phyloP scores from a whole-genome alignment of 495 filamentous ascomycete genomes.

The Xanthoparmelia taractica region DNA sequence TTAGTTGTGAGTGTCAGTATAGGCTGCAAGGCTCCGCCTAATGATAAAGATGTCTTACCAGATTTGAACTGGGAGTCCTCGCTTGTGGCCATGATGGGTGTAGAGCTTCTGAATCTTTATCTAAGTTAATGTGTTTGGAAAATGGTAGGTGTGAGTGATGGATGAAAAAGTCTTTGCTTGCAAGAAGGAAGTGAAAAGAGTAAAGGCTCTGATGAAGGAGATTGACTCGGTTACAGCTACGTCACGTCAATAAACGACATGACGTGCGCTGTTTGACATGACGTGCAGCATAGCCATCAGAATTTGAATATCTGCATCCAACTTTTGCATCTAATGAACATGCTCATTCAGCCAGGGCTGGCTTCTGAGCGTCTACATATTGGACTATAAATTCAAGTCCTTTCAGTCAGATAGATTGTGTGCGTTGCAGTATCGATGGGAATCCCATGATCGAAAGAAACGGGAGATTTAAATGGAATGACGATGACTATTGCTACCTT shows the following conservation, averaged over 20 bases:
- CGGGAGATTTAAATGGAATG: too few species aligned
- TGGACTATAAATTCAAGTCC: not conserved
- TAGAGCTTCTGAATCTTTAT: not conserved
- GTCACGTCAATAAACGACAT: conserved; percentile 9
- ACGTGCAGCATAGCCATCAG: too few species aligned
- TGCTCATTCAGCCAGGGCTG: not conserved
- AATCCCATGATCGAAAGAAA: too few species aligned
- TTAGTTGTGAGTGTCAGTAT: conserved; percentile 29
- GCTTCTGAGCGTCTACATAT: too few species aligned
- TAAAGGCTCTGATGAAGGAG: not conserved
- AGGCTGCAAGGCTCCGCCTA: not conserved
- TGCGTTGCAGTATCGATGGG: too few species aligned
- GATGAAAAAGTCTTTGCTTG: not conserved
- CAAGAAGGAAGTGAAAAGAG: not conserved
- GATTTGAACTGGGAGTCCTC: conserved; percentile 46
- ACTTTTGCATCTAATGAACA: not conserved
- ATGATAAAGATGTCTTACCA: conserved; percentile 31
- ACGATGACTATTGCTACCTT: not conserved
- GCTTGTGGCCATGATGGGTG: conserved; percentile 28
- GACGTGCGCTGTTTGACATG: too few species aligned
- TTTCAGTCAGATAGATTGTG: not conserved
- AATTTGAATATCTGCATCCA: not conserved
- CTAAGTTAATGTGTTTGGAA: not conserved
- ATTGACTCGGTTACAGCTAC: not conserved
- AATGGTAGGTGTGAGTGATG: not conserved